These are phyloP conservation scores for Suhomyces terraborum DNA, from an alignment of 1,139 yeast species.

Conservation along the genomic window DNA sequence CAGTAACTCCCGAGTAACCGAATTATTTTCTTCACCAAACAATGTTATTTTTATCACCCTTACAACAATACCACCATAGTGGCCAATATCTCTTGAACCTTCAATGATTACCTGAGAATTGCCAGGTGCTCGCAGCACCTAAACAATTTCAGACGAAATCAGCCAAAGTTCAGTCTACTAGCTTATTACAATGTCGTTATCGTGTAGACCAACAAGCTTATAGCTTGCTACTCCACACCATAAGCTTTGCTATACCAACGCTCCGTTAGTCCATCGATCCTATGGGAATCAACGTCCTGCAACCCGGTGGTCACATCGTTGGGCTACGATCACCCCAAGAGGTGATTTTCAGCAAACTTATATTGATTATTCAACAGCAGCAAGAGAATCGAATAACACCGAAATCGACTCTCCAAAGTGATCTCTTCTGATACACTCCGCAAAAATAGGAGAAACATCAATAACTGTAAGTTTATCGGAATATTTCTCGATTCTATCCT, in stretches of 20 bases:
- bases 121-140: too few relatives aligned
- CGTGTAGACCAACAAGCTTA: constrained; percentile 1
- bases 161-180: too few relatives aligned
- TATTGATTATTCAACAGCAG: constrained; percentile 52
- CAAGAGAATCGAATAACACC: constrained; percentile 84
- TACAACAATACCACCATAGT: too few relatives aligned
- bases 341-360: constrained; percentile 10
- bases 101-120: background rate
- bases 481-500: constrained; percentile 55
- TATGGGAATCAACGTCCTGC: constrained; percentile 52
- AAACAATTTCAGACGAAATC: too few relatives aligned
- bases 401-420: constrained; percentile 97
- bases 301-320: constrained; percentile 59
- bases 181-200: constrained; percentile 5
- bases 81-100: background rate
- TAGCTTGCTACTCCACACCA: constrained; percentile 4
- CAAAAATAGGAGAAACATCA: constrained; percentile 92
- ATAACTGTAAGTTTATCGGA: constrained; percentile 73
- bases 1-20: too few relatives aligned
- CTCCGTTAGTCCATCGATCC: constrained; percentile 62
- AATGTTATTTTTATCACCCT: too few relatives aligned
- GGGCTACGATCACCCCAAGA: constrained; percentile 14
- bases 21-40: too few relatives aligned
- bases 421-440: constrained; percentile 97
- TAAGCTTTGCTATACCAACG: constrained; percentile 50